Evolutionary conservation across 345 rosid species (phyloP), one percentile per base, ranked within the genome.

Genomic region (Bretschneidera sinensis): DNA sequence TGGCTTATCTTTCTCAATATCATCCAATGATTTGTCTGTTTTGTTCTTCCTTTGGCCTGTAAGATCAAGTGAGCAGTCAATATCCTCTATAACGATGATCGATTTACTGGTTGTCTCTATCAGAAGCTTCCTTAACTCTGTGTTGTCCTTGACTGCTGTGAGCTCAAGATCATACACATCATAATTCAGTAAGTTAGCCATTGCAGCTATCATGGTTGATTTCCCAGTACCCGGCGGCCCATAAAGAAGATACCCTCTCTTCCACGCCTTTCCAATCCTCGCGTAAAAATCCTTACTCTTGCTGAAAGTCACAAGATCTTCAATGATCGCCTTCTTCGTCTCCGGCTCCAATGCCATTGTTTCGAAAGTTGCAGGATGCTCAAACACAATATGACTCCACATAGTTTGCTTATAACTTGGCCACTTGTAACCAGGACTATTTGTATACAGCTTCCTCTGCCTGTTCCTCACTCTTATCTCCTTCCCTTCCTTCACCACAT

Each of bases 381-480:
- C 82, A 59, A 83, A 83, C 24, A 60, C 72, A 24, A 80, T 73
- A 61, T 80, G 81, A 59, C 81, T 80, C 88, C 88, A 83, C 83
- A 71, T 67, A 1, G 83, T 73, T 54, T 69, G 77, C 76, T 74
- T 80, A 74, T 60, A 66, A 18, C 48, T 61, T 10, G 70, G 70
- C 85, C 84, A 83, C 55, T 68, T 81, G 54, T 70, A 63, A 5
- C 79, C 82, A 20, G 88, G 72, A 39, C 83, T 74, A 23, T 85
- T 85, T 0, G 88, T 83, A 55, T 70, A 85, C 48, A 85, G 88
- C 79, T 83, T 85, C 76, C 86, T 81, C 67, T 83, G 83, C 76
- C 85, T 60, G 48, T 81, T 79, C 6, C 64, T 68, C 13, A 62
- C 68, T 61, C 64, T 57, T 5, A 81, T 75, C 49, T 81, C 88